These are phyloP conservation scores for Prunus davidiana DNA, from an alignment of 306 rosid species.

Conservation along the genomic window DNA sequence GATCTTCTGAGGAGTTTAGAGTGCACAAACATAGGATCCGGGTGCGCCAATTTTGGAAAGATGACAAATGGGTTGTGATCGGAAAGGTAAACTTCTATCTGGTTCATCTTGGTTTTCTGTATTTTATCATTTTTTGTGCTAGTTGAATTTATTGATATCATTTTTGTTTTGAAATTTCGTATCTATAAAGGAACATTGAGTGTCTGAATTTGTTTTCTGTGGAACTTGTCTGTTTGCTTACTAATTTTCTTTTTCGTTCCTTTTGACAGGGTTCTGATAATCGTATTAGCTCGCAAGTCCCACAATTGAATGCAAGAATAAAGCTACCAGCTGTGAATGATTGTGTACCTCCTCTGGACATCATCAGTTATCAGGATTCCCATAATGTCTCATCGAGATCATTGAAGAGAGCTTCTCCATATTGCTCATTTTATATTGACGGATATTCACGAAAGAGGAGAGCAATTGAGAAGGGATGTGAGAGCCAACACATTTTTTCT, in stretches of 20 bases:
- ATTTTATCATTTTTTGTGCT: background rate
- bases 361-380: constrained; percentile 40
- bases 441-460: constrained; percentile 54
- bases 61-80: constrained; percentile 54
- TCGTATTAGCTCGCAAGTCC: constrained; percentile 24
- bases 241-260: constrained; percentile 6
- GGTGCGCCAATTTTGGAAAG: constrained; percentile 57
- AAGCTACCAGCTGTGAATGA: constrained; percentile 19
- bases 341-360: constrained; percentile 31
- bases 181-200: background rate
- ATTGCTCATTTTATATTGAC: constrained; percentile 30
- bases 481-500: constrained; percentile 22
- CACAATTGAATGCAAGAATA: constrained; percentile 16
- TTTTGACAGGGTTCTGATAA: constrained; percentile 31
- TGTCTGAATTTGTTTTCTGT: background rate
- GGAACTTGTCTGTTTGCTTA: background rate
- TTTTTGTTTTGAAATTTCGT: background rate
- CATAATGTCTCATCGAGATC: constrained; percentile 33
- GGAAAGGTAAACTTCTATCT: constrained; percentile 46
- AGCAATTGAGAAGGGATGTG: constrained; percentile 38
- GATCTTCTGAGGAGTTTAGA: constrained; percentile 46
- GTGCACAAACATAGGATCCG: constrained; percentile 47
- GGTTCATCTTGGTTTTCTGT: background rate
- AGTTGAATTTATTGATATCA: background rate
- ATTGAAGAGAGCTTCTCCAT: constrained; percentile 53